Base-by-base conservation (phyloP, 2,329 filamentous ascomycete genomes). In the Xylariaceae sp. region DNA sequence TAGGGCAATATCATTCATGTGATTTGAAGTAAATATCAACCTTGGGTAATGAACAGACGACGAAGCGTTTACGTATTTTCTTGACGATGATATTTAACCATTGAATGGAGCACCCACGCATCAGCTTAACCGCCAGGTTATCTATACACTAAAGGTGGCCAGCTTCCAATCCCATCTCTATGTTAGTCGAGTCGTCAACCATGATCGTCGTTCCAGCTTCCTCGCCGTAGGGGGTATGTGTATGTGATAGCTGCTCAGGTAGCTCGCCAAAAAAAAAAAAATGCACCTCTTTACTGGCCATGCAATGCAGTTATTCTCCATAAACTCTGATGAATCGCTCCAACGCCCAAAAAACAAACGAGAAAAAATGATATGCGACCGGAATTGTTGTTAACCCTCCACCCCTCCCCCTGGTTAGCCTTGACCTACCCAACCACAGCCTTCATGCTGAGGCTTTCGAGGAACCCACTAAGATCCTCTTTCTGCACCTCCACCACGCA, bases 401-500 rank as follows among this genome's bases (percentile, higher is more conserved):
- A 30, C 32, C n/a, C 47, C 31, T 8, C n/a, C 50, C 50, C 41
- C 9, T 50, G 8, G 35, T 26, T 32, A n/a, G 30, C 29, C 26
- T 11, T 40, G 2, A 43, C n/a, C 70, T 68, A 86, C 43, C 83
- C 82, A 52, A 86, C 87, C 19, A 97, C 91, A 54, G 85, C 85
- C 79, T 95, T 95, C 80, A 91, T 86, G 72, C 91, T 96, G 68
- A 99, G 72, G 53, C 87, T 86, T 74, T 99, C 94, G 62, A 99
- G 76, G 70, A 99, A 99, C 0, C 87, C 89, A 12, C 85, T 84
- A 31, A 99, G 74, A 72, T 97, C 94, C 68, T 97, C 94, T 75
- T 96, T 96, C 73, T 86, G 86, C n/a, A 99, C 92, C 70, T 99
- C 94, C 46, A 97, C 91, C 6, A 97, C 94, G 66, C 90, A 95